Conservation (phyloP, 192 early-diverging fungal species). For the Coemansia sp. region DNA sequence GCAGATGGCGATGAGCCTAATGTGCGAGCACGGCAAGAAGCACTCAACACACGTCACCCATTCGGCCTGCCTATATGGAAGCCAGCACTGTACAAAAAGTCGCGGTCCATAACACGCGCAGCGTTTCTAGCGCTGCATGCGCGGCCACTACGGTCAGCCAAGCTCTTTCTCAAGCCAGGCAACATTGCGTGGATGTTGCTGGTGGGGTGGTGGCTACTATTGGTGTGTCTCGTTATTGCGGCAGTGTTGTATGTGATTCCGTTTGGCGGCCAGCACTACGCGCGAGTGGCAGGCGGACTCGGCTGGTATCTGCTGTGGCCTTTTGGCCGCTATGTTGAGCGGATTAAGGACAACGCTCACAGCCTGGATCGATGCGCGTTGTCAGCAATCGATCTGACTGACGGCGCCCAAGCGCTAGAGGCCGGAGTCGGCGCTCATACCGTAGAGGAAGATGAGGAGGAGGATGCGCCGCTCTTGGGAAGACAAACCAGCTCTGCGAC, state of each 20-base stretch:
- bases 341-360: slow-evolving; percentile 54
- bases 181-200: slow-evolving; percentile 88
- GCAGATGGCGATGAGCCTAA: slow-evolving; percentile 50
- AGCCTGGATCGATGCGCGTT: slow-evolving; percentile 23
- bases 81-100: slow-evolving; percentile 95
- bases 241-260: slow-evolving; percentile 63
- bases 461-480: slow-evolving; percentile 47
- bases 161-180: slow-evolving; percentile 77
- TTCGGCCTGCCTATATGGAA: slow-evolving; percentile 98
- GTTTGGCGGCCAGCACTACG: slow-evolving; percentile 62
- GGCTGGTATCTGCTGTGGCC: slow-evolving; percentile 94
- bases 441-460: slow-evolving; percentile 41
- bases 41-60: slow-evolving; percentile 82
- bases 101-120: slow-evolving; percentile 78
- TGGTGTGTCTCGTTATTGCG: slow-evolving; percentile 67
- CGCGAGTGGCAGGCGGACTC: slow-evolving; percentile 73
- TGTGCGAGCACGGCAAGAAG: slow-evolving; percentile 61
- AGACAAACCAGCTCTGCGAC: slow-evolving; percentile 7
- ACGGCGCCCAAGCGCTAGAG: slow-evolving; percentile 34
- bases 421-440: slow-evolving; percentile 18
- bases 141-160: slow-evolving; percentile 60
- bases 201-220: slow-evolving; percentile 89
- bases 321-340: slow-evolving; percentile 93
- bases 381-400: slow-evolving; percentile 21
- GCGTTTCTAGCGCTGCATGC: slow-evolving; percentile 85